These are phyloP conservation scores for Pleurotus platypus DNA, from an alignment of 768 basidiomycete species.

Conservation along the genomic window DNA sequence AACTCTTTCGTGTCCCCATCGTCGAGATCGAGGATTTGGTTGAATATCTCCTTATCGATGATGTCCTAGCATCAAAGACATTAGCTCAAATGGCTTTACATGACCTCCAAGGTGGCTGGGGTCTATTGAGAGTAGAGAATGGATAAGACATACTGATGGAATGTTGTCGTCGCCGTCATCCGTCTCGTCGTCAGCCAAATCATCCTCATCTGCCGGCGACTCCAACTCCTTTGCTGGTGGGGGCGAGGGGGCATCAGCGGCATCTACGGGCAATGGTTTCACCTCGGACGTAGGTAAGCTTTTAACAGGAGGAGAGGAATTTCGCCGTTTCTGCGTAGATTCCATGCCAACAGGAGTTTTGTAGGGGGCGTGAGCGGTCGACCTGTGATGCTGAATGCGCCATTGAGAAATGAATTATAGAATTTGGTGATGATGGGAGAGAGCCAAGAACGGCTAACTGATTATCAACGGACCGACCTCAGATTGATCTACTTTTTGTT, in stretches of 20 bases:
- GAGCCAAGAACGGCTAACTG: slow-evolving; percentile 8
- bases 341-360: slow-evolving; percentile 2
- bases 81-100: not conserved
- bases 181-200: not conserved
- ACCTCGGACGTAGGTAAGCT: not conserved
- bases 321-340: not conserved
- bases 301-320: not conserved
- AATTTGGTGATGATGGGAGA: slow-evolving; percentile 4
- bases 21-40: slow-evolving; percentile 89
- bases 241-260: not conserved
- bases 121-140: not conserved
- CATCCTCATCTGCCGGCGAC: not conserved
- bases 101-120: not conserved
- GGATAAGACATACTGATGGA: not conserved
- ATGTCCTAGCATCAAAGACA: not conserved
- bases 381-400: not conserved
- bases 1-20: slow-evolving; percentile 80
- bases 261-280: not conserved
- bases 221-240: not conserved
- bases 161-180: not conserved
- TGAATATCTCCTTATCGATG: slow-evolving; percentile 79
- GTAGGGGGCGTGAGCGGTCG: not conserved
- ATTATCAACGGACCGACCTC: slow-evolving; percentile 10
- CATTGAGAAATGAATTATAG: not conserved
- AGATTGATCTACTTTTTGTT: not conserved